Conservation (phyloP, 2,329 filamentous ascomycete species). For the Beauveria scarabaeidicola region DNA sequence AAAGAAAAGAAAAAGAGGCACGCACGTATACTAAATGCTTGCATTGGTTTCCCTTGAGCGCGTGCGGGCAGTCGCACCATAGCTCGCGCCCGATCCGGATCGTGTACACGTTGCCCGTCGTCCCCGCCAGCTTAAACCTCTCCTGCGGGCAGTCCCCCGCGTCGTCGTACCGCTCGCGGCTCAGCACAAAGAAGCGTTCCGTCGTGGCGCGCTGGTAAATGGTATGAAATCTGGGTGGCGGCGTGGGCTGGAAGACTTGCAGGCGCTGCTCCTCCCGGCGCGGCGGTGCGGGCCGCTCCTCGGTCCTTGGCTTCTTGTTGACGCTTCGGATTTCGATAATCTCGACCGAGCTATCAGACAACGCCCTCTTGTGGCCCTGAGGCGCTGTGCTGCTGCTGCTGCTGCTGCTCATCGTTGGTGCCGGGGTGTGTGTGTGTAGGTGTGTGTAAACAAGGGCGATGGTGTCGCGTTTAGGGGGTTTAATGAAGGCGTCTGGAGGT, state of each 20-base stretch:
- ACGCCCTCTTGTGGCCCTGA: neutral
- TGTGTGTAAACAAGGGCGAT: neutral
- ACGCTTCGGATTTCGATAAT: neutral
- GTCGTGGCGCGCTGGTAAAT: constrained; percentile 31
- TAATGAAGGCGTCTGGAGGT: neutral
- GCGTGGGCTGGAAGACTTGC: constrained; percentile 24
- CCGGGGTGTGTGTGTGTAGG: neutral
- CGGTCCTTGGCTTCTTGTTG: neutral
- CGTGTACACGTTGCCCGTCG: constrained; percentile 57
- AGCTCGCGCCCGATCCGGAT: constrained; percentile 45
- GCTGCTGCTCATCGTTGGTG: no score
- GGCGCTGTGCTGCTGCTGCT: neutral
- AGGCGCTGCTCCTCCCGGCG: constrained; percentile 27
- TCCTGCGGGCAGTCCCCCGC: constrained; percentile 35
- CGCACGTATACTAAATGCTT: constrained; percentile 55
- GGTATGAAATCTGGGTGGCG: constrained; percentile 27
- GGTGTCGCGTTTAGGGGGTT: neutral
- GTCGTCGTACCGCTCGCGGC: constrained; percentile 27
- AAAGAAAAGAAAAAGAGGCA: neutral
- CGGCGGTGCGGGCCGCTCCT: neutral
- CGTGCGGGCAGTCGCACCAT: constrained; percentile 48
- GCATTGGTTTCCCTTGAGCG: constrained; percentile 47
- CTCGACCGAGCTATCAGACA: neutral
- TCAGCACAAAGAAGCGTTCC: constrained; percentile 40
- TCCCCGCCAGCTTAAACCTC: constrained; percentile 50